Percentiles rank a stretch among this genome's conserved stretches.
These are phyloP conservation scores for Monosporascus cannonballus DNA, from an alignment of 2,329 filamentous ascomycete species.

Conservation along the genomic window DNA sequence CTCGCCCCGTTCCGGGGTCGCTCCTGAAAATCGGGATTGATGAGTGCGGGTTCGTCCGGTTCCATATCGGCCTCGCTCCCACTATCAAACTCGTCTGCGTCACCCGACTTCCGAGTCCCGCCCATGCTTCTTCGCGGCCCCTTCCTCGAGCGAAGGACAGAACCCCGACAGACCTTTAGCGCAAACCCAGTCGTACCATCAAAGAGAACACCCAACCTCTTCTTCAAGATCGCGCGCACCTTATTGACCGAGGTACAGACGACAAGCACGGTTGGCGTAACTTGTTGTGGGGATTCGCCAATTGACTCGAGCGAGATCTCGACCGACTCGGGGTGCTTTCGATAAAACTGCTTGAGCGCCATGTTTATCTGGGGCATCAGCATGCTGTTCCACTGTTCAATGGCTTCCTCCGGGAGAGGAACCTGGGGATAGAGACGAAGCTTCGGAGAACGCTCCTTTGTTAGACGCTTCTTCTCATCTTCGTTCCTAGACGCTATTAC, in stretches of 20 bases:
- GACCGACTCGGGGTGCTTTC: conserved; percentile 68
- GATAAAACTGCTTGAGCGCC: conserved; percentile 64
- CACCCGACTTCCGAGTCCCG: conserved; percentile 17
- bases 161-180: conserved; percentile 67
- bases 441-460: conserved; percentile 30
- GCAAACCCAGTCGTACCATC: conserved; percentile 56
- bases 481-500: conserved; percentile 9
- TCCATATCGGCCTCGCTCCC: conserved; percentile 27
- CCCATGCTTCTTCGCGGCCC: conserved; percentile 34
- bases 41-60: conserved; percentile 34
- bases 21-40: conserved; percentile 73
- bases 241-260: conserved; percentile 71
- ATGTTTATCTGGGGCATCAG: conserved; percentile 69
- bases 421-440: conserved; percentile 56
- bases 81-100: conserved; percentile 26
- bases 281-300: conserved; percentile 59
- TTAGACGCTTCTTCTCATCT: conserved; percentile 4
- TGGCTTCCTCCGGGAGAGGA: conserved; percentile 49
- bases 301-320: conserved; percentile 73
- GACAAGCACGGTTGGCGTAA: conserved; percentile 67
- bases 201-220: conserved; percentile 59
- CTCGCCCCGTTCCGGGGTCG: conserved; percentile 80
- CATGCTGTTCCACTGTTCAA: conserved; percentile 66
- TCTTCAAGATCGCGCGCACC: conserved; percentile 64
- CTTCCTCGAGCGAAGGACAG: conserved; percentile 55